phyloP scores from a whole-genome alignment of 257 asterid genomes.

The Galeopsis tetrahit region DNA sequence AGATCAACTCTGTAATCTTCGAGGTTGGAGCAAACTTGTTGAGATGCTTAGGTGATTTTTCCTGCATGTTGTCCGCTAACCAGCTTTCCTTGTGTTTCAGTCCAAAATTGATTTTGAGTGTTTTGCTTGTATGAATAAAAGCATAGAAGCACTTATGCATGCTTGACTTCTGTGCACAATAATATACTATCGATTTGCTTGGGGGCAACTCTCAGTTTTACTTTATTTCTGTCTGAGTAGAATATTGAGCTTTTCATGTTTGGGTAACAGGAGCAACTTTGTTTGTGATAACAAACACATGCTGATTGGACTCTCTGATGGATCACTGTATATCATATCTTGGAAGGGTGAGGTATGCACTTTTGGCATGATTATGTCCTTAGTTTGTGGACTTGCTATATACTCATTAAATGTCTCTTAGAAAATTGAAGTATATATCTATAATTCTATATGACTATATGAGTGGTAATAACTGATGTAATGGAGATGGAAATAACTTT shows the following conservation, averaged over 20 bases:
- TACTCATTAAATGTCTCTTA: slow-evolving; percentile 15
- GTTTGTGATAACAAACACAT: slow-evolving; percentile 89
- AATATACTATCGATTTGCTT: slow-evolving; percentile 1
- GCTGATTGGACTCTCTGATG: slow-evolving; percentile 95
- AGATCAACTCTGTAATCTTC: slow-evolving; percentile 20
- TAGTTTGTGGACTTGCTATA: slow-evolving; percentile 9
- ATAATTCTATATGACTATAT: too few relatives aligned
- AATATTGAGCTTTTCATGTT: slow-evolving; percentile 31
- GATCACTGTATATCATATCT: slow-evolving; percentile 91
- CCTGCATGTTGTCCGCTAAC: slow-evolving; percentile 24
- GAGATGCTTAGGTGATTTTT: slow-evolving; percentile 23
- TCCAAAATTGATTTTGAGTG: slow-evolving; percentile 14
- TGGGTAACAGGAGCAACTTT: slow-evolving; percentile 90
- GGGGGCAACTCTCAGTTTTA: slow-evolving; percentile 15
- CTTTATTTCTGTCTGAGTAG: slow-evolving; percentile 19
- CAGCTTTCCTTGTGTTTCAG: slow-evolving; percentile 23
- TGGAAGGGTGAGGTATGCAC: slow-evolving; percentile 99
- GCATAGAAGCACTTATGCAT: slow-evolving; percentile 16
- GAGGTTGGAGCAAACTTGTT: slow-evolving; percentile 11
- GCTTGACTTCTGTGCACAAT: slow-evolving; percentile 13
- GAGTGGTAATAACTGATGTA: slow-evolving; percentile 12
- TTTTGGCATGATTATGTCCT: slow-evolving; percentile 31
- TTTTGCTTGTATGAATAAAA: slow-evolving; percentile 18
- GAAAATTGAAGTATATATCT: slow-evolving; percentile 24
- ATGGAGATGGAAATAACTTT: slow-evolving; percentile 30